Conservation (phyloP, 768 basidiomycete species). For the Phlebiopsis flavidoalba region DNA sequence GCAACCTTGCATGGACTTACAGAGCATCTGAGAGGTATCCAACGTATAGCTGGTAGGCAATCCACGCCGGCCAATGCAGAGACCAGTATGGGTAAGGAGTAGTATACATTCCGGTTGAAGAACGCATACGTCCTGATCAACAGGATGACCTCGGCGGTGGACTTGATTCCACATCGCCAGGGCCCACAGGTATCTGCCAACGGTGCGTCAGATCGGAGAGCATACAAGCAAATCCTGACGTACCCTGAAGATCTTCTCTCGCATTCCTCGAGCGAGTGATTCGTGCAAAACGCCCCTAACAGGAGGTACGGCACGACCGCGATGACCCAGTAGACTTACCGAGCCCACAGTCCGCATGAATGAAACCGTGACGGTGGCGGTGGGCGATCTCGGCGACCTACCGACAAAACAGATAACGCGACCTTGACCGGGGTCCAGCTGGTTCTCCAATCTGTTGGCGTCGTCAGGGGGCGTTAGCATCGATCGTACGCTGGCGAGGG, state of each 20-base stretch:
- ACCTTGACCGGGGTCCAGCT: constrained; percentile 81
- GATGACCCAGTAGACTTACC: constrained; percentile 76
- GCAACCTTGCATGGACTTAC: constrained; percentile 35
- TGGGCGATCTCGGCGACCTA: constrained; percentile 33
- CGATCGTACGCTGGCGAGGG: neutral
- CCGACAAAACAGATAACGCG: constrained; percentile 83
- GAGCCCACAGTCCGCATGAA: neutral
- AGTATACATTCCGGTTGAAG: constrained; percentile 71
- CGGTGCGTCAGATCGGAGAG: neutral
- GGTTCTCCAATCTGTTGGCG: constrained; percentile 71
- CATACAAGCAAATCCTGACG: constrained; percentile 1
- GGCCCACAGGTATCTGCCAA: constrained; percentile 66
- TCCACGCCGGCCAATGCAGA: constrained; percentile 65
- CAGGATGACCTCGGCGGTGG: constrained; percentile 73
- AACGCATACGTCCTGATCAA: constrained; percentile 84
- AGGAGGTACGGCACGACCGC: constrained; percentile 73
- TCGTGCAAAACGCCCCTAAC: constrained; percentile 68
- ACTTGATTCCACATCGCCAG: constrained; percentile 89
- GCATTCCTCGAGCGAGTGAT: constrained; percentile 62
- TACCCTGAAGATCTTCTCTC: constrained; percentile 68
- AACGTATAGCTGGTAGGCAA: constrained; percentile 82
- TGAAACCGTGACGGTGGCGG: neutral
- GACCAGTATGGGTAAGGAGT: constrained; percentile 56
- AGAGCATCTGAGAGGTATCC: constrained; percentile 70
- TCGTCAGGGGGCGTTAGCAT: neutral